Evolutionary conservation across 2,329 filamentous ascomycete species (phyloP).

Genomic region (Exophiala sp.): DNA sequence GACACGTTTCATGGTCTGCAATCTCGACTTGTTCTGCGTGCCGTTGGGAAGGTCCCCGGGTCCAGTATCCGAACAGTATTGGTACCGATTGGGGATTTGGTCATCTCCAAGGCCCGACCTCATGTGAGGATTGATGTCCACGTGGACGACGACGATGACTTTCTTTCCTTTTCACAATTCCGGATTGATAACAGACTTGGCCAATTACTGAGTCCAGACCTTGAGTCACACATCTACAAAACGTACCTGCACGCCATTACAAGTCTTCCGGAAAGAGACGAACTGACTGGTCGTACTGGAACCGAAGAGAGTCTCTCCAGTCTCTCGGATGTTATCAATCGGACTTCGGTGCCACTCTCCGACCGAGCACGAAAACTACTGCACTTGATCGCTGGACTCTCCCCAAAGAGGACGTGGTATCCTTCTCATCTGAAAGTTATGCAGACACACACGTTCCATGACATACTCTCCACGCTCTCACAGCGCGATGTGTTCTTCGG

Average conservation of each 20-base stretch:
- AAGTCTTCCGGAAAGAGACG: slow-evolving; percentile 34
- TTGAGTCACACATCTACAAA: slow-evolving; percentile 28
- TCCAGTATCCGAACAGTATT: slow-evolving; percentile 24
- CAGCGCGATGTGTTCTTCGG: slow-evolving; percentile 20
- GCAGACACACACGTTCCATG: slow-evolving; percentile 16
- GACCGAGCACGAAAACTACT: slow-evolving; percentile 6
- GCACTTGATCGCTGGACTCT: slow-evolving; percentile 4
- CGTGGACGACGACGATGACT: neutral
- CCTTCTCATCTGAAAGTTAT: slow-evolving; percentile 10
- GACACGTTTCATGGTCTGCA: slow-evolving; percentile 49
- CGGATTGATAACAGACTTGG: slow-evolving; percentile 27
- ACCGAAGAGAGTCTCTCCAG: slow-evolving; percentile 33
- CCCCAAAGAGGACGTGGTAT: slow-evolving; percentile 11
- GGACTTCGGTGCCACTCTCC: slow-evolving; percentile 9
- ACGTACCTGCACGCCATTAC: slow-evolving; percentile 39
- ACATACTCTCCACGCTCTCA: slow-evolving; percentile 1
- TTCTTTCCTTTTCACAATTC: slow-evolving; percentile 26
- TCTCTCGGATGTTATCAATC: slow-evolving; percentile 22
- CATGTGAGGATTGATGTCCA: slow-evolving; percentile 27
- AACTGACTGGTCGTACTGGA: slow-evolving; percentile 33
- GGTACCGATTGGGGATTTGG: slow-evolving; percentile 29
- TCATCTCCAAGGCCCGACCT: neutral
- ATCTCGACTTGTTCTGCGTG: slow-evolving; percentile 49
- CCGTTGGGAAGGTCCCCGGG: slow-evolving; percentile 9
- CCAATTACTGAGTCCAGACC: slow-evolving; percentile 23